Evolutionary conservation across 148 eudicot genomes (phyloP), one percentile per base, ranked within the genome.

Genomic region (Camellia granthamiana): DNA sequence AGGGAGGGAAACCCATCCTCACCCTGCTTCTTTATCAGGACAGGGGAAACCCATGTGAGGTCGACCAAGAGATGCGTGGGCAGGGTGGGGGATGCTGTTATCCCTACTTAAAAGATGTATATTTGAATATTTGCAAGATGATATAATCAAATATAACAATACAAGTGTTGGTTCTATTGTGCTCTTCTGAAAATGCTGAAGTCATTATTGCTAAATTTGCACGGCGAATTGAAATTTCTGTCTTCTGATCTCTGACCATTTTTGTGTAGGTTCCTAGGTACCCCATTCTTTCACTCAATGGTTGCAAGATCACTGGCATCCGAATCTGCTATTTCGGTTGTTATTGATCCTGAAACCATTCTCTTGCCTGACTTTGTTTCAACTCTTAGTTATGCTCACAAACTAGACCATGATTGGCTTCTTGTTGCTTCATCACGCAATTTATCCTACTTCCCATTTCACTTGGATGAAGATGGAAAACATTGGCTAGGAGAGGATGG

Each of bases 271-370:
- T 96, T 96, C 74, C 75, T 87, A 19, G 86, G 89, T 77, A 88
- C 87, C 72, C 94, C 97, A 16, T 96, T 92, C 83, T 93, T 96
- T 81, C 99, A 96, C 85, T 93, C 99, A 78, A 92, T 96, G 94
- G 90, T 96, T 84, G 94, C 97, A 79, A 92, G 97, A 90, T 82
- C 94, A 49, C 90, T 85, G 84, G 90, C 89, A 79, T 92, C 91
- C 11, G 66, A 80, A 44, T 96, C 98, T 7, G 91, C 91, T 83
- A 82, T 96, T 42, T 87, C 95, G 76, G 93, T 89, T 23, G 73
- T 96, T 49, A 79, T 92, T 79, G 97, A 92, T 82, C 91, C 99
- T 30, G 97, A 93, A 76, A 89, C 89, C 72, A 76, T 93, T 84
- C 91, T 96, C 78, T 84, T 93, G 82, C 88, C 90, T 55, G 89